Percentiles rank a stretch among this genome's conserved stretches.
Evolutionary conservation across 2,329 filamentous ascomycete species (phyloP).

Genomic region (Juglanconis juglandina): DNA sequence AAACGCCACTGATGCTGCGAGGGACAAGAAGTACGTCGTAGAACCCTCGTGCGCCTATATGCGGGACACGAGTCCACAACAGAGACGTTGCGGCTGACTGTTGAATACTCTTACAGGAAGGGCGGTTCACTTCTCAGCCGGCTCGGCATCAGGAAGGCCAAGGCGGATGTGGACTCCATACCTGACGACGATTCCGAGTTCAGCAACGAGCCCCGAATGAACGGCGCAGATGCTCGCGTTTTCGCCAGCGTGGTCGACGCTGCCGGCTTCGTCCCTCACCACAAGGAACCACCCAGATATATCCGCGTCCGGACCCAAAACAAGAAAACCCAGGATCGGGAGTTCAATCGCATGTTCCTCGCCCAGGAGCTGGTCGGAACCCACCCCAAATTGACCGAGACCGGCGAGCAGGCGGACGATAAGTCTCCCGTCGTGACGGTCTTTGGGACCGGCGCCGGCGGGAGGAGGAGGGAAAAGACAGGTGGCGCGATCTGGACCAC

Average conservation of each 20-base stretch:
- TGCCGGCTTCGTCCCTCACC: slow-evolving; percentile 74
- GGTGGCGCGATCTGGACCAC: slow-evolving; percentile 82
- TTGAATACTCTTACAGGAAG: slow-evolving; percentile 56
- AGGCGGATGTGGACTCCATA: slow-evolving; percentile 50
- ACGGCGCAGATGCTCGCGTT: slow-evolving; percentile 78
- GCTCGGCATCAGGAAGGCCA: slow-evolving; percentile 71
- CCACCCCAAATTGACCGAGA: slow-evolving; percentile 33
- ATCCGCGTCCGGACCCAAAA: slow-evolving; percentile 79
- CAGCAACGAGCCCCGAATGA: slow-evolving; percentile 63
- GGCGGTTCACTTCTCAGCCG: slow-evolving; percentile 87
- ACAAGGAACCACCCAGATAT: slow-evolving; percentile 86
- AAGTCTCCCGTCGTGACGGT: slow-evolving; percentile 26
- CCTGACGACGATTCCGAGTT: slow-evolving; percentile 65
- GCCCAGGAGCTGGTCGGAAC: slow-evolving; percentile 82
- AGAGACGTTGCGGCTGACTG: slow-evolving; percentile 4
- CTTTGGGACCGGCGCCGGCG: slow-evolving; percentile 31
- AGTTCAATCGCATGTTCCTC: slow-evolving; percentile 85
- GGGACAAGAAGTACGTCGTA: slow-evolving; percentile 63
- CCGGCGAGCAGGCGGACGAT: slow-evolving; percentile 16
- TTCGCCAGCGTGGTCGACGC: slow-evolving; percentile 73
- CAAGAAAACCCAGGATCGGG: slow-evolving; percentile 64
- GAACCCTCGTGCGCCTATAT: not conserved
- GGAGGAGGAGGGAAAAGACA: slow-evolving; percentile 39
- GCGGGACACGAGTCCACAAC: not conserved
- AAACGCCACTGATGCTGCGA: slow-evolving; percentile 39